Evolutionary conservation across 2,329 filamentous ascomycete species (phyloP).

Genomic region (Mycosphaerelloides madeirae): DNA sequence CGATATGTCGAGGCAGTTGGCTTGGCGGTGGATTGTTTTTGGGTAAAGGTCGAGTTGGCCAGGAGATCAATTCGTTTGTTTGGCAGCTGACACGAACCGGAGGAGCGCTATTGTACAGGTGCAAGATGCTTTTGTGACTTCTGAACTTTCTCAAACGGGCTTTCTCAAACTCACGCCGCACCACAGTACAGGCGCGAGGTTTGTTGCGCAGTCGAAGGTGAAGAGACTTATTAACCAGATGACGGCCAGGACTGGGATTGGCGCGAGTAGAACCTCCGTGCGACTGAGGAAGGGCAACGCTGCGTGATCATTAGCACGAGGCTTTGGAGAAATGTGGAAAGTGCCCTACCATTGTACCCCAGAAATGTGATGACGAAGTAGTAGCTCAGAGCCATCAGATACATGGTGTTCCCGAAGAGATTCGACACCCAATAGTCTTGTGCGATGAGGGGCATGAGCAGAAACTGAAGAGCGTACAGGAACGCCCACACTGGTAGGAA

Average conservation of each 20-base stretch:
- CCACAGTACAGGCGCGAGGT: slow-evolving; percentile 49
- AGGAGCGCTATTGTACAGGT: slow-evolving; percentile 2
- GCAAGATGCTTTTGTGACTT: neutral
- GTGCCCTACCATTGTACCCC: slow-evolving; percentile 55
- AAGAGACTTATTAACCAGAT: slow-evolving; percentile 54
- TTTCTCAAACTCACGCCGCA: slow-evolving; percentile 45
- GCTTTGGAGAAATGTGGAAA: neutral
- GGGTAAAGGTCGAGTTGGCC: no score
- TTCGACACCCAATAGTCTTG: slow-evolving; percentile 53
- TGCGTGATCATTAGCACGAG: slow-evolving; percentile 23
- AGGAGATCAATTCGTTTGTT: no score
- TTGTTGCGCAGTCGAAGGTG: slow-evolving; percentile 48
- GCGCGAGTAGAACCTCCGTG: slow-evolving; percentile 60
- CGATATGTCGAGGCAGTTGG: no score
- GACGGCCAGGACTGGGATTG: slow-evolving; percentile 55
- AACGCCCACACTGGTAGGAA: slow-evolving; percentile 65
- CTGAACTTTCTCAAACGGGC: slow-evolving; percentile 26
- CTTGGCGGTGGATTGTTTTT: no score
- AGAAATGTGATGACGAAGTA: slow-evolving; percentile 66
- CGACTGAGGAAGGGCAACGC: slow-evolving; percentile 63
- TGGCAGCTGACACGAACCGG: no score
- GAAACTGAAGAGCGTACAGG: slow-evolving; percentile 62
- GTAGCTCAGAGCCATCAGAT: slow-evolving; percentile 61
- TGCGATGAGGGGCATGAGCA: slow-evolving; percentile 59
- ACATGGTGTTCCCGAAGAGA: slow-evolving; percentile 62